Base-by-base conservation (phyloP, 495 filamentous ascomycete genomes). In the Mycothermus thermophilus region DNA sequence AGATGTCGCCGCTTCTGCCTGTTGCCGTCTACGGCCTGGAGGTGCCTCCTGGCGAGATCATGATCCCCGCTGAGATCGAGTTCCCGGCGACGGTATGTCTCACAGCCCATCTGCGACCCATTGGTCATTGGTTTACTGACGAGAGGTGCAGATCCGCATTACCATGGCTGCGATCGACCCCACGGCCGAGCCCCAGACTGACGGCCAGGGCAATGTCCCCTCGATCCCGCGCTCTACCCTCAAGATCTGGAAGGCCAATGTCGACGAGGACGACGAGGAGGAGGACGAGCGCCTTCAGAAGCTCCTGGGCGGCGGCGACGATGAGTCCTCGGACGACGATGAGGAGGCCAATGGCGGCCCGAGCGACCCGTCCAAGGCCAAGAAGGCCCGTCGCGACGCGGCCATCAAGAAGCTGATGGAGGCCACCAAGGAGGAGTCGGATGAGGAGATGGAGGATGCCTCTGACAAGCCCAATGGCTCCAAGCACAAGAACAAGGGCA, bases 131-230 rank as follows among this genome's bases (percentile, higher is more conserved):
- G n/a, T 30, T 5, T 2, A 21, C 12, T 10, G n/a, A n/a, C n/a
- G n/a, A n/a, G n/a, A n/a, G n/a, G n/a, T n/a, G n/a, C 46, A 94
- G 87, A 85, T 93, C 64, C 86, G 83, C 48, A 79, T 99, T 45
- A 95, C 84, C 50, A 99, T 99, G 90, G 90, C 92, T 48, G 90
- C 90, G 47, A 77, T 99, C 48, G 87, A 99, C 55, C 90, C 90
- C 22, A 80, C 74, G 48, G 80, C 81, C 42, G 66, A 63, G 30
- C 75, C 80, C 25, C 73, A 81, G 41, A 69, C 69, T 34, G 72
- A 77, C 37, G 68, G 73, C 23, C 69, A 70, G 23, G 63, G 66
- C 40, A 75, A 75, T 37, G 63, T 75, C 29, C 69, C 66, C 56
- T 60, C 62, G 32, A 52, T 72, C 27, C 69, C 76, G 30, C 77